Conservation (phyloP, 805 yeast genomes). For the Kodamaea neixiangensis region DNA sequence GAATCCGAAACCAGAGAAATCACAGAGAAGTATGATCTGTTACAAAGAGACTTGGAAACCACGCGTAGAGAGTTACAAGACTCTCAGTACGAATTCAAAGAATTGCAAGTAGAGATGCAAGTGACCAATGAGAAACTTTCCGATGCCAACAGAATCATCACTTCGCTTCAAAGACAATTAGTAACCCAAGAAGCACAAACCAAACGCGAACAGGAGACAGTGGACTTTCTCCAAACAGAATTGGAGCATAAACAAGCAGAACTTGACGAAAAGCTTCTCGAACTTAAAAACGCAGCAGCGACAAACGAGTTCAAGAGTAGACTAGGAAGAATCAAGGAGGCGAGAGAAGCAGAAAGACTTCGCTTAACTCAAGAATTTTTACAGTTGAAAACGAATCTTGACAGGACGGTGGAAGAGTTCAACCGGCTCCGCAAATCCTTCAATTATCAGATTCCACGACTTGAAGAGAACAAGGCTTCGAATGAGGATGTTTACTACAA, state of each 20-base stretch:
- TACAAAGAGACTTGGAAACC: background rate
- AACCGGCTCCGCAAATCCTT: slow-evolving; percentile 10
- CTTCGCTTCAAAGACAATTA: background rate
- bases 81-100: slow-evolving; percentile 1
- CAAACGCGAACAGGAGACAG: slow-evolving; percentile 10
- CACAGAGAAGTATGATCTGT: background rate
- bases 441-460: slow-evolving; percentile 11
- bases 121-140: background rate
- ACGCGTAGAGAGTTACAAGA: background rate
- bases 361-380: slow-evolving; percentile 13
- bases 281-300: slow-evolving; percentile 4
- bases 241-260: slow-evolving; percentile 13
- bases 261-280: slow-evolving; percentile 11
- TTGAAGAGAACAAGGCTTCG: slow-evolving; percentile 8
- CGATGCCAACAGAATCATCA: background rate
- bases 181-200: background rate
- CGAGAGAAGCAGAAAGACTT: slow-evolving; percentile 9
- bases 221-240: slow-evolving; percentile 9
- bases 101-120: background rate
- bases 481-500: slow-evolving; percentile 9
- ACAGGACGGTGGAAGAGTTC: slow-evolving; percentile 12
- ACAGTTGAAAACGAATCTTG: slow-evolving; percentile 11
- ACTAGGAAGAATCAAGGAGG: slow-evolving; percentile 12
- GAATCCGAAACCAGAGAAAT: background rate
- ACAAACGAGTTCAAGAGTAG: slow-evolving; percentile 11